Percentiles rank a stretch among this genome's conserved stretches.
Evolutionary conservation across 2,329 filamentous ascomycete species (phyloP).

Genomic region (Pseudogymnoascus sp.): DNA sequence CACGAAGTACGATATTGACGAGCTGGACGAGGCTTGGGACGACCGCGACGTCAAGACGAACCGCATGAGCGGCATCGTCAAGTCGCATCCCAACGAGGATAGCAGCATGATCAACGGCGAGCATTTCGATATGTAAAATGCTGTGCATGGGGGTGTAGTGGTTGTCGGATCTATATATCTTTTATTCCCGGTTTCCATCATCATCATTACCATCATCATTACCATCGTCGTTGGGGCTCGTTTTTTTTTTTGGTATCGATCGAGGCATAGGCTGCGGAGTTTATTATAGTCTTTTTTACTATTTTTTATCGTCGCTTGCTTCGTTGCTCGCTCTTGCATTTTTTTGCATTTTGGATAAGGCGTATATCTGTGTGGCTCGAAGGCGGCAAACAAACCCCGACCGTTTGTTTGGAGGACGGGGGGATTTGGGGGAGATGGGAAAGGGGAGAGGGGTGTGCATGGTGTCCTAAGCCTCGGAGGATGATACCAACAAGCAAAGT

Average conservation of each 20-base stretch:
- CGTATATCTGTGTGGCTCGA: not conserved
- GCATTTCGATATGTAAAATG: conserved; percentile 53
- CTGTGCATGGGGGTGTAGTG: not conserved
- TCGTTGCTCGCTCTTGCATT: not conserved
- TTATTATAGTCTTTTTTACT: not conserved
- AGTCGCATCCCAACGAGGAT: conserved; percentile 45
- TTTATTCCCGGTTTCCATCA: not conserved
- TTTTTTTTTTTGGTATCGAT: conserved; percentile 2
- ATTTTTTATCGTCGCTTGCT: not conserved
- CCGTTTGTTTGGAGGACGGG: not conserved
- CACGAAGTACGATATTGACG: conserved; percentile 44
- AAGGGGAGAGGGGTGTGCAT: not conserved
- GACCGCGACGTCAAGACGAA: conserved; percentile 36
- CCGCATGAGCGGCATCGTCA: conserved; percentile 57
- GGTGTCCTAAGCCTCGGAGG: conserved; percentile 8
- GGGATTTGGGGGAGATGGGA: not conserved
- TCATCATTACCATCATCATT: not conserved
- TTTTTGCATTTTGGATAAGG: conserved; percentile 11
- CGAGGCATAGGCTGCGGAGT: conserved; percentile 11
- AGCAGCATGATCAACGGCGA: conserved; percentile 53
- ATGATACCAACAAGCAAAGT: conserved; percentile 8
- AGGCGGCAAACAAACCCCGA: not conserved
- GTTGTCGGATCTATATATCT: not conserved
- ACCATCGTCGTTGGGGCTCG: not conserved
- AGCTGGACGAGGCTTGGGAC: conserved; percentile 48